Percentiles rank a stretch among this genome's conserved stretches.
Evolutionary conservation across 305 asterid genomes (phyloP).

Genomic region (Fraxinus albicans): DNA sequence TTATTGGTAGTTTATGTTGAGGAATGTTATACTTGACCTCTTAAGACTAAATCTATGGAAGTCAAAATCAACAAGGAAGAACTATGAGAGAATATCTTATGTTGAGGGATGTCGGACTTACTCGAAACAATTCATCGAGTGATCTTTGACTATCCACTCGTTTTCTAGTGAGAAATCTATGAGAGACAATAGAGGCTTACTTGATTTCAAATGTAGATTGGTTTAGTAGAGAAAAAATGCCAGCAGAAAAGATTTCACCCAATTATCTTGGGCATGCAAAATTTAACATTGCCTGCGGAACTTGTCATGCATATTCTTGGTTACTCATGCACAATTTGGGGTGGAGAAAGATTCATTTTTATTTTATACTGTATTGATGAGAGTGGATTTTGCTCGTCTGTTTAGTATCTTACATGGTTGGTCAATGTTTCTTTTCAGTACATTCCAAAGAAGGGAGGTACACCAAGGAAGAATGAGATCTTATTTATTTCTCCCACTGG

Average conservation of each 20-base stretch:
- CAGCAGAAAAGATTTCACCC: background rate
- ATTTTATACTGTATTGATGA: background rate
- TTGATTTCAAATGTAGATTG: background rate
- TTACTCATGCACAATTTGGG: background rate
- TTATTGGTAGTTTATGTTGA: background rate
- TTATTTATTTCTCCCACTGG: constrained; percentile 81
- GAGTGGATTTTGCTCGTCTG: background rate
- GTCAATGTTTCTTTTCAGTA: constrained; percentile 38
- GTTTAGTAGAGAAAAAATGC: background rate
- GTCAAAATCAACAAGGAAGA: background rate
- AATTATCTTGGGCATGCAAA: background rate
- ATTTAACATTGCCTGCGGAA: background rate
- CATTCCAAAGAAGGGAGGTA: constrained; percentile 59
- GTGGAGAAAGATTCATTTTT: background rate
- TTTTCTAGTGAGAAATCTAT: background rate
- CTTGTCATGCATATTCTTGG: background rate
- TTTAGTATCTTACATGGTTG: background rate
- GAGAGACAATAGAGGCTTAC: background rate
- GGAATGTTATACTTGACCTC: background rate
- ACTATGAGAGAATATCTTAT: background rate
- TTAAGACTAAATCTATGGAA: background rate
- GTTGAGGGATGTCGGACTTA: background rate
- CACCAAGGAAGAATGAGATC: constrained; percentile 66
- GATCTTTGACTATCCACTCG: background rate
- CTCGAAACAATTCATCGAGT: background rate